Evolutionary conservation across 2,329 filamentous ascomycete species (phyloP), one percentile per base, ranked within the genome.

Genomic region (Colletotrichum simmondsii): DNA sequence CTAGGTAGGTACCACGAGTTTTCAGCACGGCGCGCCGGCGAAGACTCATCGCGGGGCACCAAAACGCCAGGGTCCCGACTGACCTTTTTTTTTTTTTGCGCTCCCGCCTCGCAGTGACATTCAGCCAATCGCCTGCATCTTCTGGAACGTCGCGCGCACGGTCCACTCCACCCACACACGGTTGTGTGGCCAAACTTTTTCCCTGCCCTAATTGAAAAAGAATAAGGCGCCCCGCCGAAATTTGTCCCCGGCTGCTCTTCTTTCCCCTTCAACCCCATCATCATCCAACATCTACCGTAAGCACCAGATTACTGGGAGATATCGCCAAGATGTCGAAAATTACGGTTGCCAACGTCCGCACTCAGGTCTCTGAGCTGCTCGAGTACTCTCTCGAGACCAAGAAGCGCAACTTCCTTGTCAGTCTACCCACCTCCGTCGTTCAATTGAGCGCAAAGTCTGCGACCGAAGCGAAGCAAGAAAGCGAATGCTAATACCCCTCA

Each of bases 341-440:
- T 88, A 94, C 93, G 92, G 91, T 92, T 89, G 89, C 95, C 91
- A 94, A 95, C 94, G 95, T 97, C 91, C 95, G 95, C 91, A 90
- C 91, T 86, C 96, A 98, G 90, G 94, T 98, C 86, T 89, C 93
- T 86, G 91, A 97, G 86, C 91, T 99, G 83, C 93, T 99, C 82
- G 93, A 97, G 83, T 98, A 98, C 93, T 97, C 94, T 84, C 90
- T 90, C 82, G 92, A 97, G 87, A 94, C 94, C 87, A 98, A 98
- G 93, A 98, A 98, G 94, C 91, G 95, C 81, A 98, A 98, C 92
- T 98, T 98, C 90, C 91, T 97, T 85, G 95, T 72, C 24, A 74
- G 73, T 70, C 32, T 26, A 11, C 56, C 59, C 35, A 32, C 30
- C 26, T 7, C 12, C 1, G 2, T 3, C 24, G 5, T 6, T 42